These are phyloP conservation scores for Paecilomyces sp. DNA, from an alignment of 2,329 filamentous ascomycete genomes.

Conservation along the genomic window DNA sequence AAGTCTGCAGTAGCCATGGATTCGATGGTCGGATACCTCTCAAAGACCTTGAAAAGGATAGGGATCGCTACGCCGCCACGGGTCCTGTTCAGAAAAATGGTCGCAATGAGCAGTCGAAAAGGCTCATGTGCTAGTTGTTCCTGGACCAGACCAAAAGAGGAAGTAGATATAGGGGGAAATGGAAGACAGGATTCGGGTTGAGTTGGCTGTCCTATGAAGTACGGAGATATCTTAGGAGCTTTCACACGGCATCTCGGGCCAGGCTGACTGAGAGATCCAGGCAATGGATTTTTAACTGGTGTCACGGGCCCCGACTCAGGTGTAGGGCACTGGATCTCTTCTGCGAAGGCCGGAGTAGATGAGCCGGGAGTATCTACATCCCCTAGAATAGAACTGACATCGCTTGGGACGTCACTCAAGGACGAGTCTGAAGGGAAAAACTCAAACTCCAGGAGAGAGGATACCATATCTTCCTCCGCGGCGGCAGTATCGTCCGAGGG, in stretches of 20 bases:
- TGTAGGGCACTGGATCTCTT: neutral
- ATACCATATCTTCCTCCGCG: neutral
- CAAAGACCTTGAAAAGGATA: slow-evolving; percentile 62
- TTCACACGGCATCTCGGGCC: slow-evolving; percentile 11
- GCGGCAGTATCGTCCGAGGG: neutral
- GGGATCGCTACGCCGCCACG: slow-evolving; percentile 68
- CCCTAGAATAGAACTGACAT: slow-evolving; percentile 12
- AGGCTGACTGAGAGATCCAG: slow-evolving; percentile 3
- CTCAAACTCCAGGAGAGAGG: neutral
- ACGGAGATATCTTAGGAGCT: slow-evolving; percentile 32
- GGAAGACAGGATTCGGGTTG: slow-evolving; percentile 40
- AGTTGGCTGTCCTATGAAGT: slow-evolving; percentile 29
- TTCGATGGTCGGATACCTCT: slow-evolving; percentile 59
- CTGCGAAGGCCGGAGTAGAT: neutral
- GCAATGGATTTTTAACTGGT: slow-evolving; percentile 4
- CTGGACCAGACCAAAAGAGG: slow-evolving; percentile 72
- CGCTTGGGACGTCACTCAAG: slow-evolving; percentile 27
- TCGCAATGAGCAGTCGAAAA: slow-evolving; percentile 73
- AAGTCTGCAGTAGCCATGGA: slow-evolving; percentile 53
- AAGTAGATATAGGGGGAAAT: slow-evolving; percentile 60
- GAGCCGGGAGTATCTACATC: slow-evolving; percentile 9
- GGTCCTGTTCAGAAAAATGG: slow-evolving; percentile 80
- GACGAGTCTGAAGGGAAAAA: slow-evolving; percentile 24
- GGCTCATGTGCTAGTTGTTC: slow-evolving; percentile 68
- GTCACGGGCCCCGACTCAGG: slow-evolving; percentile 4